These are phyloP conservation scores for Asterophora parasitica DNA, from an alignment of 768 basidiomycete species.

Conservation along the genomic window DNA sequence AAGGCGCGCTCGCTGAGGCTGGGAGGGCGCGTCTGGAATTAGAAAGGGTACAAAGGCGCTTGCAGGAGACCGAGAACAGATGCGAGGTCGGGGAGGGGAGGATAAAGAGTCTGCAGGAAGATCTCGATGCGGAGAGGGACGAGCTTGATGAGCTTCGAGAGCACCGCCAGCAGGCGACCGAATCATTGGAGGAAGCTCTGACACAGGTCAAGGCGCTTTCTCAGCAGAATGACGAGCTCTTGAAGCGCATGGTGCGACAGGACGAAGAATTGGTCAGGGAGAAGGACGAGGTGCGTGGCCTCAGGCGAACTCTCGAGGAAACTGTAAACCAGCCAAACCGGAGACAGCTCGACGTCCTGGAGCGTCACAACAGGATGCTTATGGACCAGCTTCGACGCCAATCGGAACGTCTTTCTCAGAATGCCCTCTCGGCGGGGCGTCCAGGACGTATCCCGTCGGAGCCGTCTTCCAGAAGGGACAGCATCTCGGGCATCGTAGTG, in stretches of 20 bases:
- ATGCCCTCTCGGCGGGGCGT: constrained; percentile 8
- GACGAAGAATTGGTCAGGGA: constrained; percentile 6
- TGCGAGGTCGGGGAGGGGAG: background rate
- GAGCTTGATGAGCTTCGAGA: background rate
- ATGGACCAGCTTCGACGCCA: constrained; percentile 31
- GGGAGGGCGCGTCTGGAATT: background rate
- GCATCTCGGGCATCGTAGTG: constrained; percentile 10
- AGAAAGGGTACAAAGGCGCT: background rate
- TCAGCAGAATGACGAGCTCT: background rate
- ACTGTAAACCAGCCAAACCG: constrained; percentile 9
- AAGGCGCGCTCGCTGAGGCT: background rate
- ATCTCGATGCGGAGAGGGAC: background rate
- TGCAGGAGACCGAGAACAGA: background rate
- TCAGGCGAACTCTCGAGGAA: constrained; percentile 7
- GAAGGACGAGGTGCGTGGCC: constrained; percentile 13
- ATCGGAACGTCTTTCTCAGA: constrained; percentile 23
- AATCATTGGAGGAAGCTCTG: background rate
- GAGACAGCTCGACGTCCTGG: constrained; percentile 19
- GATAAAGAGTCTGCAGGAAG: background rate
- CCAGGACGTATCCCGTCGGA: background rate
- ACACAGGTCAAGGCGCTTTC: background rate
- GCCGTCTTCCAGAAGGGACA: constrained; percentile 4
- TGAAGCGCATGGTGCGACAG: background rate
- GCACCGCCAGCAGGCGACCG: background rate
- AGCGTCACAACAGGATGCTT: constrained; percentile 29